Conservation (phyloP, 108 stramenopile species). For the Asterionellopsis glacialis region DNA sequence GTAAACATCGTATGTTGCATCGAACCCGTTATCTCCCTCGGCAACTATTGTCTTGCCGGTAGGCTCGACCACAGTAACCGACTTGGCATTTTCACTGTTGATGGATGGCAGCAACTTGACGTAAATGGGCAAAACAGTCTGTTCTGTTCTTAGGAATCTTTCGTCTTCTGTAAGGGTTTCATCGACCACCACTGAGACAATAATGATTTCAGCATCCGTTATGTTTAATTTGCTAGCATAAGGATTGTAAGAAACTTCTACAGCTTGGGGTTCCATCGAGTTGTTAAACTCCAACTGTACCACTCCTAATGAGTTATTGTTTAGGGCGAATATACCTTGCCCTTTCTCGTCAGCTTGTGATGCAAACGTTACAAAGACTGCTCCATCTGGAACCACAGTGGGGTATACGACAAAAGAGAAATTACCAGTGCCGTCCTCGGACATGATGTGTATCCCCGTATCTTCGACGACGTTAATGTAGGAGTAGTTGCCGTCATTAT, state of each 20-base stretch:
- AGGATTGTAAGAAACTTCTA: constrained; percentile 17
- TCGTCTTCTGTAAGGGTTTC: constrained; percentile 17
- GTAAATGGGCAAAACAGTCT: constrained; percentile 16
- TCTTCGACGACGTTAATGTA: too few species aligned
- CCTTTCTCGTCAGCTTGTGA: constrained; percentile 17
- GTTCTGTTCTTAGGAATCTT: constrained; percentile 14
- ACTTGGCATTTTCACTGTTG: not conserved
- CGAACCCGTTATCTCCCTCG: constrained; percentile 26
- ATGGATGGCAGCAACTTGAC: constrained; percentile 17
- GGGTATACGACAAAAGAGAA: constrained; percentile 33
- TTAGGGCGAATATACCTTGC: constrained; percentile 16
- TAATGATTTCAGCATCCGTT: constrained; percentile 23
- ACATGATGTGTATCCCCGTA: constrained; percentile 16
- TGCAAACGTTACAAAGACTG: constrained; percentile 20
- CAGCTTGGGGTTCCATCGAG: not conserved
- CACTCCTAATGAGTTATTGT: not conserved
- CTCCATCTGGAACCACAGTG: constrained; percentile 18
- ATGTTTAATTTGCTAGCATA: not conserved
- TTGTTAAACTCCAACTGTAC: not conserved
- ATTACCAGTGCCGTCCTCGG: constrained; percentile 17
- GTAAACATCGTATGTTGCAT: constrained; percentile 24
- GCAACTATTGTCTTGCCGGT: constrained; percentile 13
- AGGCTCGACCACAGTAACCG: not conserved
- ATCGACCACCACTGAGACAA: constrained; percentile 8
- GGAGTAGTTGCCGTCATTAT: too few species aligned